Evolutionary conservation across 1,284 basidiomycete genomes (phyloP).

Genomic region (Cryptococcus sp.): DNA sequence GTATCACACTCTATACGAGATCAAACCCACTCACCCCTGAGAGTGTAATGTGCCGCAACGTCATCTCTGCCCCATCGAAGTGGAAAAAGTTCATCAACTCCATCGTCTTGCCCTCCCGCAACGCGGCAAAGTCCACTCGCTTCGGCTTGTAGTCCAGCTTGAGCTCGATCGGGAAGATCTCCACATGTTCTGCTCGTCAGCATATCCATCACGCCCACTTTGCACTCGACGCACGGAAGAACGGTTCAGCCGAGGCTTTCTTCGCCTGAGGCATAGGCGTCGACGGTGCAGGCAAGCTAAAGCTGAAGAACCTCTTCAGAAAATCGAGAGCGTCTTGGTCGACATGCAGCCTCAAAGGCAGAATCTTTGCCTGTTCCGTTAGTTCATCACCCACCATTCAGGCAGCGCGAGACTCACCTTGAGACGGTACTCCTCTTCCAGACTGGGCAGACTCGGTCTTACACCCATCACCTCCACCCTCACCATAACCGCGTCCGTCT

Average conservation of each 20-base stretch:
- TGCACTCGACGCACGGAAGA: slow-evolving; percentile 41
- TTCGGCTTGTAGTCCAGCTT: slow-evolving; percentile 99
- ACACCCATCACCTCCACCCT: slow-evolving; percentile 71
- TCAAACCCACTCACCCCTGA: slow-evolving; percentile 63
- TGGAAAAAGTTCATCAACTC: slow-evolving; percentile 99
- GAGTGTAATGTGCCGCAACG: slow-evolving; percentile 82
- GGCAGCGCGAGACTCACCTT: slow-evolving; percentile 54
- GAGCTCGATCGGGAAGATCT: slow-evolving; percentile 62
- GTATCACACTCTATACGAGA: background rate
- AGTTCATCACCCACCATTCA: background rate
- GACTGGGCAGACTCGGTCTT: slow-evolving; percentile 54
- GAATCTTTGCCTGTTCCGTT: slow-evolving; percentile 85
- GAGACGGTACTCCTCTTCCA: slow-evolving; percentile 72
- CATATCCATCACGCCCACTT: background rate
- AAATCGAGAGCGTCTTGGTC: slow-evolving; percentile 99
- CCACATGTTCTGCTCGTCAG: slow-evolving; percentile 38
- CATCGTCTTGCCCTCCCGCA: slow-evolving; percentile 84
- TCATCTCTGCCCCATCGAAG: slow-evolving; percentile 98
- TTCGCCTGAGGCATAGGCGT: slow-evolving; percentile 5
- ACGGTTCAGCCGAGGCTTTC: slow-evolving; percentile 36
- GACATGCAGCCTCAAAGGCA: slow-evolving; percentile 85
- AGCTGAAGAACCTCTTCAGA: slow-evolving; percentile 91
- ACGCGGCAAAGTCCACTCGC: slow-evolving; percentile 87
- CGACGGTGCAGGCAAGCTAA: slow-evolving; percentile 60
- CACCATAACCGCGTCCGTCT: slow-evolving; percentile 91